phyloP scores from a whole-genome alignment of 306 rosid species.

The Lablab purpureus region DNA sequence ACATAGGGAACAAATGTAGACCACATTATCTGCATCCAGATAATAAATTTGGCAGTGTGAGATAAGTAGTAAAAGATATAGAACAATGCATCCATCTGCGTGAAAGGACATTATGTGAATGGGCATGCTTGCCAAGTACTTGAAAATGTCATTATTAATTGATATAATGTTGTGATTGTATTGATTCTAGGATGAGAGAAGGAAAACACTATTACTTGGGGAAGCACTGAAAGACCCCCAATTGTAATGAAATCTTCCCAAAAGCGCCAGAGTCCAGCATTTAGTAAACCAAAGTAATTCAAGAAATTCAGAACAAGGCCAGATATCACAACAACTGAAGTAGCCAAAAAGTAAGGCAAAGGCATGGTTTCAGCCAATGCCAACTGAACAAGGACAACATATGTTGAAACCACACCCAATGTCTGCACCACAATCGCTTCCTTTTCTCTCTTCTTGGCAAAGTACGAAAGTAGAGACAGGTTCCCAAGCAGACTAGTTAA shows the following conservation, averaged over 20 bases:
- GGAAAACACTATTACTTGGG: constrained; percentile 65
- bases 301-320: constrained; percentile 82
- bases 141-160: neutral
- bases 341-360: constrained; percentile 67
- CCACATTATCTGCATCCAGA: constrained; percentile 88
- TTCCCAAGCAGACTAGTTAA: constrained; percentile 87
- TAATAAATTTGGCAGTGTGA: constrained; percentile 34
- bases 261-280: constrained; percentile 66
- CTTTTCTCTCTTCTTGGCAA: constrained; percentile 87
- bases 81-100: neutral
- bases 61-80: constrained; percentile 23
- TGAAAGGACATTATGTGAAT: constrained; percentile 2
- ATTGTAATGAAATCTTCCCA: constrained; percentile 93
- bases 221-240: constrained; percentile 87
- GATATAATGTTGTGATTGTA: constrained; percentile 23
- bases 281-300: constrained; percentile 72
- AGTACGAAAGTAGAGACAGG: constrained; percentile 85
- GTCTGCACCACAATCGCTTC: constrained; percentile 88
- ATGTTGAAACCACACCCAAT: constrained; percentile 71
- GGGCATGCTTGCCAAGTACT: constrained; percentile 4
- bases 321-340: constrained; percentile 65
- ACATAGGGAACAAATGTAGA: constrained; percentile 94
- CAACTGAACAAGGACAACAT: constrained; percentile 72
- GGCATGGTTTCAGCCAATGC: constrained; percentile 91
- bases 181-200: constrained; percentile 29